These are phyloP conservation scores for Collybia sordida DNA, from an alignment of 768 basidiomycete genomes.

Conservation along the genomic window DNA sequence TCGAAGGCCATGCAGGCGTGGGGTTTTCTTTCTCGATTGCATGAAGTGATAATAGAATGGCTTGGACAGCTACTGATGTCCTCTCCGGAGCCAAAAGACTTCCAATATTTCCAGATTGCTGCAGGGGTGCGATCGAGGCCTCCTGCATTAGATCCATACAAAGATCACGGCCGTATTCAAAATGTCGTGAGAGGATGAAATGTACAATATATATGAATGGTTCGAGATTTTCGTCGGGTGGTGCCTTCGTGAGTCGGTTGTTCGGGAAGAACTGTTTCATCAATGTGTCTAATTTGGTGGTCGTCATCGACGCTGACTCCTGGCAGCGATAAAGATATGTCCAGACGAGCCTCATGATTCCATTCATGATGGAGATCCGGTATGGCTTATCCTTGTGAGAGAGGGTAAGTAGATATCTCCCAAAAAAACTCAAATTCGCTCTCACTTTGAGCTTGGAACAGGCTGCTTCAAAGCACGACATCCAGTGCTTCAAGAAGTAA, in stretches of 20 bases:
- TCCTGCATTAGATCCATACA: constrained; percentile 83
- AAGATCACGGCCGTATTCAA: constrained; percentile 82
- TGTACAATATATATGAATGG: constrained; percentile 78
- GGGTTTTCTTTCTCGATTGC: constrained; percentile 69
- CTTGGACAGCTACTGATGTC: constrained; percentile 71
- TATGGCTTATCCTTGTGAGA: constrained; percentile 70
- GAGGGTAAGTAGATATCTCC: constrained; percentile 3
- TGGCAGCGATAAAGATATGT: constrained; percentile 94
- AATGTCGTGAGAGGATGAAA: constrained; percentile 79
- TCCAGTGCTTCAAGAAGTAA: constrained; percentile 84
- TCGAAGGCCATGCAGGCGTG: constrained; percentile 78
- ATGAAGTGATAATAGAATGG: constrained; percentile 71
- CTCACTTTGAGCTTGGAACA: constrained; percentile 78
- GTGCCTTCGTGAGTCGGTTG: constrained; percentile 57
- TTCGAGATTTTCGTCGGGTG: constrained; percentile 75
- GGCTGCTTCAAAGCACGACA: constrained; percentile 66
- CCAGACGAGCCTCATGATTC: constrained; percentile 83
- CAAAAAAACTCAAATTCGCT: not conserved
- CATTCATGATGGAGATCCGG: constrained; percentile 74
- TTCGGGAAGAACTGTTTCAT: constrained; percentile 79
- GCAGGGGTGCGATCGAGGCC: constrained; percentile 41
- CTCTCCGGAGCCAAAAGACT: constrained; percentile 65
- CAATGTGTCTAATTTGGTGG: constrained; percentile 73
- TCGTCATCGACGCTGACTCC: constrained; percentile 79
- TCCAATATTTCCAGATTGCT: constrained; percentile 40